Evolutionary conservation across 768 basidiomycete species (phyloP), one percentile per base, ranked within the genome.

Genomic region (Kwoniella pini): DNA sequence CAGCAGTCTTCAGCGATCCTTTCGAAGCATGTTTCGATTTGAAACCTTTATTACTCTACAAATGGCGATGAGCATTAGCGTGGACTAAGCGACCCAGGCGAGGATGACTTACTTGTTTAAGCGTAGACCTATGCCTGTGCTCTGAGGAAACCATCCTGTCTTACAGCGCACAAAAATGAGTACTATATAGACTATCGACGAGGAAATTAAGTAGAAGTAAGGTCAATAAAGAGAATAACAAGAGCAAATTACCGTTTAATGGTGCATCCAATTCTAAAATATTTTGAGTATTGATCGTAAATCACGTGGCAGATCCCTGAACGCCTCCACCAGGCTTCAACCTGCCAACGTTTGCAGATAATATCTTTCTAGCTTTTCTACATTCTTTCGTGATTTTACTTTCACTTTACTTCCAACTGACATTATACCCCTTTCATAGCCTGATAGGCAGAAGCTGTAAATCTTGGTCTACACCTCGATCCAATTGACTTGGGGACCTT

Each of bases 21-120:
- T 96, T 96, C 12, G 89, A 85, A 1, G 91, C 85, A 81, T 93
- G 90, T 75, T 87, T 89, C 1, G 91, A 91, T 80, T 97, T 97
- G 83, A 89, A 97, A 1, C 84, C 68, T 78, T 98, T 98, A 80
- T 98, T 96, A 82, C 86, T 81, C 90, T 93, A 64, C 48, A 62
- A 43, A 12, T 38, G 30, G 19, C 36, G 45, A 51, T 4, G 19
- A 31, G 21, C 40, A n/a, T 40, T 42, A 42, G 38, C 57, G 52
- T 42, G 28, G 27, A 36, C 31, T 44, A 44, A 1, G 42, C 17
- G 15, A 4, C 30, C 3, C 28, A n/a, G n/a, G n/a, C n/a, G 40
- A 45, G 36, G 22, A 38, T 39, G 1, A 31, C 26, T 15, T 61
- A 84, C 84, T 84, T 96, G 93, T 80, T 95, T 96, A 64, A 91